These are phyloP conservation scores for Oryza australiensis DNA, from an alignment of 176 grass and related monocot species.

Conservation along the genomic window DNA sequence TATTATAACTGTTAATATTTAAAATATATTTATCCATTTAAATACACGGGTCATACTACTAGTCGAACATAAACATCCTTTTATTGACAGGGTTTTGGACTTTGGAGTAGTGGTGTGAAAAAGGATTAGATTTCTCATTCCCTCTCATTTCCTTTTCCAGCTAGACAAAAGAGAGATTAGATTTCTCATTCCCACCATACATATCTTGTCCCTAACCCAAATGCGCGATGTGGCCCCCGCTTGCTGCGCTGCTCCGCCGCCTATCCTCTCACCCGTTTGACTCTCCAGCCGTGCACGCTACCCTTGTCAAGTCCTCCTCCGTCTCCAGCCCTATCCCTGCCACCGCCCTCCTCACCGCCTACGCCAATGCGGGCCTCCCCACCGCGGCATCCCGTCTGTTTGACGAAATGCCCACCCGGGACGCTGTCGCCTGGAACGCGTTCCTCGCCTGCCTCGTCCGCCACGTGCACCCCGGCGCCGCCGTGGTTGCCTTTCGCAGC, in stretches of 20 bases:
- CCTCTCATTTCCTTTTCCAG: too few species aligned
- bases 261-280: conserved; percentile 26
- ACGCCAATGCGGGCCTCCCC: conserved; percentile 36
- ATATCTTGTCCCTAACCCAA: too few species aligned
- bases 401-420: conserved; percentile 59
- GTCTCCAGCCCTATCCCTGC: conserved; percentile 37
- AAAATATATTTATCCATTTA: too few species aligned
- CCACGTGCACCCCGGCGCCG: conserved; percentile 23
- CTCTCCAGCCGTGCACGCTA: not conserved
- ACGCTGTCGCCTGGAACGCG: conserved; percentile 64
- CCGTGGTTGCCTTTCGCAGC: conserved; percentile 32
- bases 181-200: too few species aligned
- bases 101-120: too few species aligned
- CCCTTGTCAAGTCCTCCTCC: conserved; percentile 48
- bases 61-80: too few species aligned
- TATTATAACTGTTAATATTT: too few species aligned
- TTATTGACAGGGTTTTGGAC: too few species aligned
- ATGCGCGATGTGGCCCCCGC: not conserved
- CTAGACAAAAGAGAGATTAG: too few species aligned
- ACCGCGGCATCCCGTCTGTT: conserved; percentile 45
- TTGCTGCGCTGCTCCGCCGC: conserved; percentile 24
- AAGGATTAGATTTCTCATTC: too few species aligned
- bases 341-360: conserved; percentile 56
- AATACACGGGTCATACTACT: too few species aligned
- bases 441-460: conserved; percentile 53